Conservation (phyloP, 2,329 filamentous ascomycete species). For the Botrytis elliptica region DNA sequence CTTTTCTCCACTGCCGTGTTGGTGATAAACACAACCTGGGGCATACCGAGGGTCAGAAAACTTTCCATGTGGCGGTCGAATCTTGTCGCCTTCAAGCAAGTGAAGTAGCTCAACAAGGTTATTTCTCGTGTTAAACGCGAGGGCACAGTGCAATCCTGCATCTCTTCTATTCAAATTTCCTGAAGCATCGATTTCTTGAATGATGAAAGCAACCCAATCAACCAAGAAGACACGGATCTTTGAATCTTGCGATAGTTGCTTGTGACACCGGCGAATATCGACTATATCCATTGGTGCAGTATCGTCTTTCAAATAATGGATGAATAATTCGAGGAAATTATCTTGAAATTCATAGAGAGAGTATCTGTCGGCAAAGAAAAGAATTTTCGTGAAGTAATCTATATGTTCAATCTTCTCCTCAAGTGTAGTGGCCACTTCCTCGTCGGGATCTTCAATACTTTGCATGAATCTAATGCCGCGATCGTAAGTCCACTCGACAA, state of each 20-base stretch:
- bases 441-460: no score
- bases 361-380: no score
- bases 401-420: no score
- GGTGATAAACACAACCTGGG: background rate
- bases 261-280: no score
- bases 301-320: no score
- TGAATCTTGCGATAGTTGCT: background rate
- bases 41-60: background rate
- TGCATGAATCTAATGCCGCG: accelerated
- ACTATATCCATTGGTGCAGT: no score
- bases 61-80: background rate
- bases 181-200: background rate
- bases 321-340: no score
- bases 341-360: no score
- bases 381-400: no score
- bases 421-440: no score
- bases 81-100: background rate
- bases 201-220: background rate
- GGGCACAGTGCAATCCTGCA: background rate
- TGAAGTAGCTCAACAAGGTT: background rate
- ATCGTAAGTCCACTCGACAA: background rate
- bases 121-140: background rate
- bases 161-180: background rate
- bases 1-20: background rate
- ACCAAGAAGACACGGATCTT: background rate